These are phyloP conservation scores for Buxus sempervirens DNA, from an alignment of 164 flowering plant genomes.

Conservation along the genomic window DNA sequence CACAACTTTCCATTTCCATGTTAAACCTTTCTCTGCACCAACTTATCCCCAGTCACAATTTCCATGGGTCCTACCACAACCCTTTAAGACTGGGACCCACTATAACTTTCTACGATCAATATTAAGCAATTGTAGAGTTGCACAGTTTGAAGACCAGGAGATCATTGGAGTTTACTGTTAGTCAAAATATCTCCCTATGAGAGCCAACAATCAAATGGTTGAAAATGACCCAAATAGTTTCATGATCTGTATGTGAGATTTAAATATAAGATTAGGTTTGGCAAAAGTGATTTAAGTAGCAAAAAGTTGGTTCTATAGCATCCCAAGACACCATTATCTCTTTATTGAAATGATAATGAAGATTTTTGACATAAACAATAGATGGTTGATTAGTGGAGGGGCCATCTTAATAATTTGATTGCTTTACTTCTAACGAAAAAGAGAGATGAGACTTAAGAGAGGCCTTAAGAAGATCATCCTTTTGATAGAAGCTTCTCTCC, in stretches of 20 bases:
- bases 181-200: no score
- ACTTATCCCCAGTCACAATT: no score
- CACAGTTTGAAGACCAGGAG: neutral
- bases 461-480: neutral
- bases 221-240: no score
- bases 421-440: neutral
- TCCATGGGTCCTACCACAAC: no score
- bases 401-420: neutral
- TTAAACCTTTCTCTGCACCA: no score
- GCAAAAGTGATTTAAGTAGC: neutral
- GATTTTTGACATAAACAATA: neutral
- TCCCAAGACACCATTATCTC: neutral
- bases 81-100: no score
- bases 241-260: no score
- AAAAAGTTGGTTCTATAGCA: neutral
- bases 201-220: no score
- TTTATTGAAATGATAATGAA: neutral
- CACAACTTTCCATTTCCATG: no score
- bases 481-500: neutral
- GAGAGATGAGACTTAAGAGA: neutral
- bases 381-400: neutral
- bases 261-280: neutral
- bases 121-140: no score
- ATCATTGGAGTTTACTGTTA: constrained; percentile 6
- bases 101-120: no score